A percentile compares a stretch with the other conserved stretches of the same genome.
These are phyloP conservation scores for Pythium periplocum DNA, from an alignment of 352 stramenopile species.

Conservation along the genomic window DNA sequence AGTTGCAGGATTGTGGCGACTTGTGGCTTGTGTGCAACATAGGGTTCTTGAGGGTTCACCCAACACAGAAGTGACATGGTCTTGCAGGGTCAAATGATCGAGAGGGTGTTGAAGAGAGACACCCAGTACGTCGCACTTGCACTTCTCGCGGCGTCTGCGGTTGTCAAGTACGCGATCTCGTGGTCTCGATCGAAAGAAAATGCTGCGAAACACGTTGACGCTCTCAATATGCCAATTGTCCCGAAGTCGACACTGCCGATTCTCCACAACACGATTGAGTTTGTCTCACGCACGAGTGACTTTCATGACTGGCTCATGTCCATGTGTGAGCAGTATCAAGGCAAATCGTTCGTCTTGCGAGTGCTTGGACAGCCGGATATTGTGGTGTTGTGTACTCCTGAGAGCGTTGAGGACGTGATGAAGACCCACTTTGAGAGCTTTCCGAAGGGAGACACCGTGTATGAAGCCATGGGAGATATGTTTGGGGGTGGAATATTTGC, in stretches of 20 bases:
- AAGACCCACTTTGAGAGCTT: conserved; percentile 69
- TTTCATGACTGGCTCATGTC: conserved; percentile 20
- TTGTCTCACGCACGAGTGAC: conserved; percentile 2
- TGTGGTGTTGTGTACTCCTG: conserved; percentile 11
- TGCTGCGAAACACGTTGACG: too few relatives aligned
- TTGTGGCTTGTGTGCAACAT: too few relatives aligned
- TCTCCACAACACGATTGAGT: conserved; percentile 18
- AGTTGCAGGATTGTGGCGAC: too few relatives aligned
- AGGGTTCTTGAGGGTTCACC: too few relatives aligned
- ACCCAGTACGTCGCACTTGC: too few relatives aligned
- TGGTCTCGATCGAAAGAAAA: too few relatives aligned
- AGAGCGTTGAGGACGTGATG: conserved; percentile 38
- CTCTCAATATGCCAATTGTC: too few relatives aligned
- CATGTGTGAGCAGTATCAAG: conserved; percentile 8
- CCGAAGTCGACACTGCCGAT: conserved; percentile 17
- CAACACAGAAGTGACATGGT: too few relatives aligned
- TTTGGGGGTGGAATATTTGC: conserved; percentile 68
- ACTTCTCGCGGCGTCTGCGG: too few relatives aligned
- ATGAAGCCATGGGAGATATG: conserved; percentile 33
- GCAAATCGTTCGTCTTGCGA: conserved; percentile 12
- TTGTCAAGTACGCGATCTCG: too few relatives aligned
- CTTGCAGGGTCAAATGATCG: too few relatives aligned
- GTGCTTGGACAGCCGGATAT: conserved; percentile 8
- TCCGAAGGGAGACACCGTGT: conserved; percentile 39
- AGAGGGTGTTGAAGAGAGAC: too few relatives aligned